These are phyloP conservation scores for Trichoderma sp. DNA, from an alignment of 2,329 filamentous ascomycete species.

Conservation along the genomic window DNA sequence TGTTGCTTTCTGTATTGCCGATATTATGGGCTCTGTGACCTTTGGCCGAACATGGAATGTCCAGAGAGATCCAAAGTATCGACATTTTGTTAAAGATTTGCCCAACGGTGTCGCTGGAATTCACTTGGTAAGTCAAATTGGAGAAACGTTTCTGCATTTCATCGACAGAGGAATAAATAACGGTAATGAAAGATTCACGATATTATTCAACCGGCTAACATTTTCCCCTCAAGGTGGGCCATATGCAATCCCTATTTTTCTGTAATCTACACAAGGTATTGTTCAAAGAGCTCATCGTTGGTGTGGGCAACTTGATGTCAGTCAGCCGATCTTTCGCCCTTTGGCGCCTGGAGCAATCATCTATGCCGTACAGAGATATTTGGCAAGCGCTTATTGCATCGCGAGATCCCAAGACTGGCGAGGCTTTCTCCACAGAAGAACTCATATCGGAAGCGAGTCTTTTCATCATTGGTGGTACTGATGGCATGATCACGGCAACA, in stretches of 20 bases:
- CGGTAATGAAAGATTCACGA: background rate
- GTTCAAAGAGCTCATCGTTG: conserved; percentile 20
- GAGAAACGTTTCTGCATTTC: too few relatives aligned
- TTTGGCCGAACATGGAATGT: conserved; percentile 21
- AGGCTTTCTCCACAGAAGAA: conserved; percentile 14
- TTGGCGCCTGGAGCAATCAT: conserved; percentile 16
- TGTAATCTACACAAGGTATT: conserved; percentile 19
- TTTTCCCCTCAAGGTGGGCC: conserved; percentile 9
- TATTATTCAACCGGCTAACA: background rate
- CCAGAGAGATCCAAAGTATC: conserved; percentile 17
- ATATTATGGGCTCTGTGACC: conserved; percentile 23
- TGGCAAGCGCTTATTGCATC: conserved; percentile 20
- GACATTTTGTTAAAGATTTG: conserved; percentile 19
- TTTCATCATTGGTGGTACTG: conserved; percentile 21
- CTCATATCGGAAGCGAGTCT: conserved; percentile 21
- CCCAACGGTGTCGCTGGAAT: conserved; percentile 20
- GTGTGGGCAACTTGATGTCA: conserved; percentile 14
- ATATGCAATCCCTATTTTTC: conserved; percentile 21
- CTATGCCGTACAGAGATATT: conserved; percentile 18
- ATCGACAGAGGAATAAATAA: background rate
- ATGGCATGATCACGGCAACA: conserved; percentile 19
- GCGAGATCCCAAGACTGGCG: conserved; percentile 21
- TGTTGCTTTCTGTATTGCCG: conserved; percentile 21
- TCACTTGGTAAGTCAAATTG: conserved; percentile 12
- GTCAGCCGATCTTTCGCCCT: conserved; percentile 11